Evolutionary conservation across 2,329 filamentous ascomycete genomes (phyloP).

Genomic region (Arthrobotrys conoides): DNA sequence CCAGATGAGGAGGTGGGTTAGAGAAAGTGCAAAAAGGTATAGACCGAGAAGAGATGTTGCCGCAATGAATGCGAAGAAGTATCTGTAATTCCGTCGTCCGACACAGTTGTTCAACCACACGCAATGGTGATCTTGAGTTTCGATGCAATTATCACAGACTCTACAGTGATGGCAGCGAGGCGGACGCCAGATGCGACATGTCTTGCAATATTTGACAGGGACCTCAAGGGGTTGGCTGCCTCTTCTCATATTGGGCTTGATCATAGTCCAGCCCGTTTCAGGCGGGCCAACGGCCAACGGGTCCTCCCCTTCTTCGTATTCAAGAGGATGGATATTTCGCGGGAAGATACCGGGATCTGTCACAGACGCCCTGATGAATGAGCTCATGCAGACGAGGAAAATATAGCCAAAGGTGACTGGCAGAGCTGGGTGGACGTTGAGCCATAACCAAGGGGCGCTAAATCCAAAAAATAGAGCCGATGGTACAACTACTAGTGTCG

Average conservation of each 20-base stretch:
- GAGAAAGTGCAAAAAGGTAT: slow-evolving; percentile 81
- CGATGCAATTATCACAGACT: slow-evolving; percentile 95
- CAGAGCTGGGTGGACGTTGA: slow-evolving; percentile 86
- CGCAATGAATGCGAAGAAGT: slow-evolving; percentile 93
- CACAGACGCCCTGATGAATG: slow-evolving; percentile 91
- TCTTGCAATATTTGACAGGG: slow-evolving; percentile 97
- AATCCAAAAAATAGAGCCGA: slow-evolving; percentile 82
- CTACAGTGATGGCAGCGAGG: slow-evolving; percentile 96
- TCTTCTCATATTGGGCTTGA: slow-evolving; percentile 81
- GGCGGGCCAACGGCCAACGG: slow-evolving; percentile 84
- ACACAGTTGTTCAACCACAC: slow-evolving; percentile 99
- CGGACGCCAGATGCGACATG: slow-evolving; percentile 96
- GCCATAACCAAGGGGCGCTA: slow-evolving; percentile 85
- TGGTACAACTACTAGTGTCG: slow-evolving; percentile 82
- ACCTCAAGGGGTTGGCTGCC: slow-evolving; percentile 93
- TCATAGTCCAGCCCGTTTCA: slow-evolving; percentile 93
- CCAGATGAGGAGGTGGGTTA: slow-evolving; percentile 86
- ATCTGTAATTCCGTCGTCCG: slow-evolving; percentile 95
- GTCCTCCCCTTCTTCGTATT: slow-evolving; percentile 79
- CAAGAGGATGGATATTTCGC: slow-evolving; percentile 81
- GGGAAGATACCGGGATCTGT: slow-evolving; percentile 95
- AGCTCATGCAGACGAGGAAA: slow-evolving; percentile 91
- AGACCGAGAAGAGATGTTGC: slow-evolving; percentile 81
- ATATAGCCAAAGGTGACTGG: slow-evolving; percentile 91
- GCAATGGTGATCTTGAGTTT: slow-evolving; percentile 97